These are phyloP conservation scores for Chaetomidium leptoderma DNA, from an alignment of 495 filamentous ascomycete genomes.

Conservation along the genomic window DNA sequence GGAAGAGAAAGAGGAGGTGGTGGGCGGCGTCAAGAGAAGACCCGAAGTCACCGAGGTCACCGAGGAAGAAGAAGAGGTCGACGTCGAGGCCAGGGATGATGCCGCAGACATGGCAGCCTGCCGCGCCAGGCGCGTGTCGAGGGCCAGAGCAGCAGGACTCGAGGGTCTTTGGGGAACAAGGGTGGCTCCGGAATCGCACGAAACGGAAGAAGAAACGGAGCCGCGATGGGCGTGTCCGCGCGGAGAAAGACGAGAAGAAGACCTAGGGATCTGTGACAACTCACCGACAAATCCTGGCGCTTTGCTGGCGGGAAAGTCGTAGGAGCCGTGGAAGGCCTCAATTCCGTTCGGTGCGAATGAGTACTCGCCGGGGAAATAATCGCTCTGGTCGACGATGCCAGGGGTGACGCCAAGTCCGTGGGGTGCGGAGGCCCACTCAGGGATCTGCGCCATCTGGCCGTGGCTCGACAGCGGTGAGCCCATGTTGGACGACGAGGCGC, in stretches of 20 bases:
- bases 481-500: conserved; percentile 73
- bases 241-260: conserved; percentile 25
- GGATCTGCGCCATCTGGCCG: conserved; percentile 52
- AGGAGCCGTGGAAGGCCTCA: conserved; percentile 49
- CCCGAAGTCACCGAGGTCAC: conserved; percentile 25
- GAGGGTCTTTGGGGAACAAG: conserved; percentile 21
- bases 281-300: conserved; percentile 69
- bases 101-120: conserved; percentile 29
- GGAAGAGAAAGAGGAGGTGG: conserved; percentile 35
- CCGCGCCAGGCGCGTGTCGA: conserved; percentile 34
- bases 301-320: conserved; percentile 56
- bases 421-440: conserved; percentile 56
- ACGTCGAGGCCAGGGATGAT: conserved; percentile 28
- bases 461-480: conserved; percentile 73
- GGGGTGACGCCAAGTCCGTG: conserved; percentile 61
- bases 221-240: conserved; percentile 11
- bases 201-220: conserved; percentile 29
- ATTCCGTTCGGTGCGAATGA: conserved; percentile 44
- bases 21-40: conserved; percentile 49
- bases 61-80: conserved; percentile 18
- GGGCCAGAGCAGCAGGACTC: conserved; percentile 23
- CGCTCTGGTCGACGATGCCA: conserved; percentile 60
- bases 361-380: conserved; percentile 56
- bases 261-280: conserved; percentile 48
- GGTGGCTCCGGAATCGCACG: conserved; percentile 35